These are phyloP conservation scores for Schrenkiella parvula DNA, from an alignment of 345 rosid genomes.

Conservation along the genomic window DNA sequence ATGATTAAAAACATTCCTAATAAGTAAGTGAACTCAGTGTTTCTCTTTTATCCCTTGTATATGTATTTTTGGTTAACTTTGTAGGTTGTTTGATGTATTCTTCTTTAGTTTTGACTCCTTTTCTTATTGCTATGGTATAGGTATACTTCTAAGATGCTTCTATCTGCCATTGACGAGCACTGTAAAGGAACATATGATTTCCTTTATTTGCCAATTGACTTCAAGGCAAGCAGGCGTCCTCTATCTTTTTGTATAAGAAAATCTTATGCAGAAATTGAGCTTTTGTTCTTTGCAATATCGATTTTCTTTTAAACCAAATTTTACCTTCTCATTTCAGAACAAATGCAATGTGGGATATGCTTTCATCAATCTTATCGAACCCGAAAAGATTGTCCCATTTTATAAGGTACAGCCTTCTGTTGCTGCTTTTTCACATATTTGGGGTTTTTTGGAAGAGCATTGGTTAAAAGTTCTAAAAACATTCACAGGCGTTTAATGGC, in stretches of 20 bases:
- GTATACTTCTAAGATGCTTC: conserved; percentile 83
- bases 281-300: not conserved
- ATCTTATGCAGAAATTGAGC: not conserved
- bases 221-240: conserved; percentile 54
- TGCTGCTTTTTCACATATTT: not conserved
- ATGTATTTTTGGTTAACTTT: not conserved
- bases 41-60: not conserved
- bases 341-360: conserved; percentile 96
- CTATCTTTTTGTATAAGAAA: not conserved
- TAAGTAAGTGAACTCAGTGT: conserved; percentile 50
- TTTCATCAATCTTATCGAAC: conserved; percentile 79
- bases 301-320: not conserved
- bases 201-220: conserved; percentile 77
- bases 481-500: conserved; percentile 73
- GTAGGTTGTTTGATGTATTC: not conserved
- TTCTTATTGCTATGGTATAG: conserved; percentile 29
- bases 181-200: conserved; percentile 77
- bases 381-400: conserved; percentile 70
- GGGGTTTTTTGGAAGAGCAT: not conserved
- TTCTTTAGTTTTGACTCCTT: not conserved
- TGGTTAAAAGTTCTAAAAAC: conserved; percentile 1
- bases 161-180: conserved; percentile 75
- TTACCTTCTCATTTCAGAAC: conserved; percentile 46
- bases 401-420: conserved; percentile 46
- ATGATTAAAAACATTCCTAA: conserved; percentile 98